Base-by-base conservation (phyloP, 345 rosid species). In the Melaleuca quinquenervia region DNA sequence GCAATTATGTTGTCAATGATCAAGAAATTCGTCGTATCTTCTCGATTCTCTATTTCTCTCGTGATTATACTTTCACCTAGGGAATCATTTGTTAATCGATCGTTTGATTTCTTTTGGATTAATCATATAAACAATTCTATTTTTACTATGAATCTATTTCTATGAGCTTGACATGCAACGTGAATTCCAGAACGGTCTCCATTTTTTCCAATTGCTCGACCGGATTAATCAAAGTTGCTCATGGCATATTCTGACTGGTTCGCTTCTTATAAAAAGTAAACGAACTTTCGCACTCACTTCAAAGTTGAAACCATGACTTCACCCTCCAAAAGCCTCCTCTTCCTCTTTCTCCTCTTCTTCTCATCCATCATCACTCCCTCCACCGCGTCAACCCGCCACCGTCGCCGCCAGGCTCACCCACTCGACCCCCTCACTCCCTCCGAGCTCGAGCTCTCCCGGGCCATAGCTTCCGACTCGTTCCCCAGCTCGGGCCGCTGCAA, bases 381-480 rank as follows among this genome's bases (percentile, higher is more conserved):
- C n/a, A 78, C 60, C 51, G 32, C 92, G 7, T 52, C 84, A 48
- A 27, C 74, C 22, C 82, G 44, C 52, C 89, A 87, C 87, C 88
- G 91, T 24, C 86, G 0, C 90, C 90, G 84, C 90, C 90, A 3
- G 85, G 83, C 87, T 84, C 96, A 96, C 87, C 98, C 98, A 26
- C 92, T 95, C 52, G 96, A 95, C 87, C 95, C 98, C 58, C 92
- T 95, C 5, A 89, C 85, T 53, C 91, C 92, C 4, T 62, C 89
- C 6, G 98, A 95, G 90, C 90, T 95, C 89, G 91, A 91, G 89
- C 93, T 89, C 87, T 80, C 89, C 85, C 88, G 88, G 80, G 83
- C 83, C 85, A 90, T 93, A 64, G 60, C 95, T 78, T 89, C 88
- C 22, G 90, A 90, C 20, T 92, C 94, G 21, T 88, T 48, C 11